Base-by-base conservation (phyloP, 2,329 filamentous ascomycete genomes). In the Sporothrix euskadiensis region DNA sequence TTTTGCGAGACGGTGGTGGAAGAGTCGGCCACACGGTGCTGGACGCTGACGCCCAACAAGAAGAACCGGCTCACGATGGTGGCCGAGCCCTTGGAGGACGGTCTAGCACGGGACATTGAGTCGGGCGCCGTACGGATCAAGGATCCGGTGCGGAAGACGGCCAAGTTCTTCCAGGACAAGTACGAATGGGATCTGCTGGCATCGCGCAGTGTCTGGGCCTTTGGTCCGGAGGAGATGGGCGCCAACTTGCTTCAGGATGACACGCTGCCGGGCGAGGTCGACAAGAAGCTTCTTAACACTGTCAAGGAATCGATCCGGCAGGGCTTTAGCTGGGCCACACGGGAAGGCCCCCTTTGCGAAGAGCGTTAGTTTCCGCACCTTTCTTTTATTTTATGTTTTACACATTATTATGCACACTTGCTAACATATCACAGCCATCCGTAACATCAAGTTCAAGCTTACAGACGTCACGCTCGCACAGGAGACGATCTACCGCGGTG, bases 31-130 rank as follows among this genome's bases (percentile, higher is more conserved):
- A 98, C 97, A 74, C 98, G 98, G 83, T 99, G 96, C 84, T 99
- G 98, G 81, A 95, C 96, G 30, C 90, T 97, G 78, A 98, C 96
- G 2, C 96, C 96, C 1, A 99, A 99, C 85, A 99, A 99, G 84
- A 98, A 98, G 85, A 99, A 99, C 85, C 97, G 97, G 82, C 92
- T 99, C 79, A 98, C 96, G 49, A 98, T 99, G 93, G 92, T 98
- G 73, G 96, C 96, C 3, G 96, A 99, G 81, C 95, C 96, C 47
- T 85, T 99, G 16, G 96, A 99, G 77, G 92, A 97, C 78, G 96
- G 96, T 19, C 97, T 99, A 75, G 94, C 95, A 5, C 91, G 93
- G 78, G 96, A 99, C 78, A 98, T 99, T 76, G 96, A 99, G 83
- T 90, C 89, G 66, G 94, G 95, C 35, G 91, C 89, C 72, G 94